A percentile compares a stretch with the other conserved stretches of the same genome.
Evolutionary conservation across 129 eudicot species (phyloP).

Genomic region (Flaveria linearis): DNA sequence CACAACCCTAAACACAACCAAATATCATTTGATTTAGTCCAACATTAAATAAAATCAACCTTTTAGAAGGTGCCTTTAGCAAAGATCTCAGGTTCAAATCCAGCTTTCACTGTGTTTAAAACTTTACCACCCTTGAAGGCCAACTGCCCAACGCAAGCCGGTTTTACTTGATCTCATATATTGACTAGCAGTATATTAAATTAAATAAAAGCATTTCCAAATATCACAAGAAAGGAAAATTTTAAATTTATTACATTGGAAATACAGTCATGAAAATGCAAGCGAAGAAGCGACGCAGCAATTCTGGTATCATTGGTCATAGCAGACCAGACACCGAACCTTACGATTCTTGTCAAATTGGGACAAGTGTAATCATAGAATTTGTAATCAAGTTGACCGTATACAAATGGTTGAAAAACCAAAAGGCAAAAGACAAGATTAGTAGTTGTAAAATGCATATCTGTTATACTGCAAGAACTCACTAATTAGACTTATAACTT

Average conservation of each 20-base stretch:
- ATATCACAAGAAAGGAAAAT: not conserved
- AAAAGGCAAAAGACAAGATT: slow-evolving; percentile 34
- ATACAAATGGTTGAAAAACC: slow-evolving; percentile 44
- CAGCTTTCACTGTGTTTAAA: not conserved
- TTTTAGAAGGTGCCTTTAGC: not conserved
- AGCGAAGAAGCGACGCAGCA: slow-evolving; percentile 80
- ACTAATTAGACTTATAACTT: slow-evolving; percentile 3
- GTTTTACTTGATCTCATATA: not conserved
- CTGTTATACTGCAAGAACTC: slow-evolving; percentile 9
- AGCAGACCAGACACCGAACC: slow-evolving; percentile 62
- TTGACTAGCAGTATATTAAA: not conserved
- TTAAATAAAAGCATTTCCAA: not conserved
- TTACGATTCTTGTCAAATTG: slow-evolving; percentile 59
- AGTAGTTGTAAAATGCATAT: slow-evolving; percentile 39
- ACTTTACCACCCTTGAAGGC: not conserved
- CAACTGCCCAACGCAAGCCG: not conserved
- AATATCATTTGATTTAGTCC: not conserved
- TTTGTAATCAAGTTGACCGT: slow-evolving; percentile 59
- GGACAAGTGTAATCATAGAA: slow-evolving; percentile 65
- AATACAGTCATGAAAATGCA: slow-evolving; percentile 87
- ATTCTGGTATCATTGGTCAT: slow-evolving; percentile 73
- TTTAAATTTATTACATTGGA: slow-evolving; percentile 47
- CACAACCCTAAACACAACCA: slow-evolving; percentile 58
- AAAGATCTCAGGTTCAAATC: not conserved
- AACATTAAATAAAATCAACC: not conserved